phyloP scores from a whole-genome alignment of 129 eudicot genomes.

The Erigeron canadensis region DNA sequence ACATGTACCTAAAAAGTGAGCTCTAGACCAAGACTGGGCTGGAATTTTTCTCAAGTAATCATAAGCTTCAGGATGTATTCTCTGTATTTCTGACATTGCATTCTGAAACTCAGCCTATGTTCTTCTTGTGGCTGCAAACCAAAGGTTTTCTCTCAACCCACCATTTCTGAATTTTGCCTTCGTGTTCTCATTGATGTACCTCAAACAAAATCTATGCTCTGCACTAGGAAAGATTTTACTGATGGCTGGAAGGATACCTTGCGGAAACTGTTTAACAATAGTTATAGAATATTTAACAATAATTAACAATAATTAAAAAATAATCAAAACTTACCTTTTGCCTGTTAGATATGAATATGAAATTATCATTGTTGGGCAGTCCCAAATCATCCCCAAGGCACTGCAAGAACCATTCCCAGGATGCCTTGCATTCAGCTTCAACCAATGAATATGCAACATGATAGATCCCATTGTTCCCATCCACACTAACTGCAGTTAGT shows the following conservation, averaged over 20 bases:
- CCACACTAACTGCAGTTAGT: not conserved
- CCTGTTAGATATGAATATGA: not conserved
- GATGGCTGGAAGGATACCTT: not conserved
- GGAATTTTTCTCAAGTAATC: not conserved
- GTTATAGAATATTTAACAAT: not conserved
- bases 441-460: not conserved
- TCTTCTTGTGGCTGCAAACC: too few species aligned
- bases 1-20: not conserved
- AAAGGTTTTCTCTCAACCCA: too few species aligned
- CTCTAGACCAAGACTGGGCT: not conserved
- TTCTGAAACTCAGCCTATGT: not conserved
- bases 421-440: not conserved
- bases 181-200: not conserved
- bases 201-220: not conserved
- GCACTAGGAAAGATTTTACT: not conserved
- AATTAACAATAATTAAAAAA: too few species aligned
- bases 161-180: too few species aligned
- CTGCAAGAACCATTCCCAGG: not conserved
- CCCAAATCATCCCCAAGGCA: not conserved
- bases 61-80: not conserved
- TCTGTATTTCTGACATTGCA: not conserved
- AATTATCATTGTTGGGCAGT: too few species aligned
- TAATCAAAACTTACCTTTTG: not conserved
- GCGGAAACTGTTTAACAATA: too few species aligned
- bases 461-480: not conserved